Conservation (phyloP, 768 basidiomycete genomes). For the Boletus rex-veris region DNA sequence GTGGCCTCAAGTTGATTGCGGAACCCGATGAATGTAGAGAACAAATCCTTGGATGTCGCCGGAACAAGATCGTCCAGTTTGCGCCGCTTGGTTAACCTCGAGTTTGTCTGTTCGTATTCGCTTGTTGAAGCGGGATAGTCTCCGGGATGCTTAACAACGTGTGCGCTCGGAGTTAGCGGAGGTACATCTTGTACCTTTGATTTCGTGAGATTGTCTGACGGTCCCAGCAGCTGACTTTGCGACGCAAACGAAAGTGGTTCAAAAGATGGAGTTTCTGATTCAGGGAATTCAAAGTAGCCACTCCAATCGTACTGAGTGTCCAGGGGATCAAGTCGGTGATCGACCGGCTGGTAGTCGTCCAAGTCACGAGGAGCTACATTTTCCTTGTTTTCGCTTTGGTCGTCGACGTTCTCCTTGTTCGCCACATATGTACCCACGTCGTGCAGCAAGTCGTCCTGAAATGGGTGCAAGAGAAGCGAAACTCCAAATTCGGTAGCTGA, state of each 20-base stretch:
- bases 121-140: not conserved
- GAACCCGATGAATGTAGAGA: conserved; percentile 24
- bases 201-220: conserved; percentile 1
- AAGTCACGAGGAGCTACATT: conserved; percentile 9
- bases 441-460: conserved; percentile 6
- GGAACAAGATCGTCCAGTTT: conserved; percentile 25
- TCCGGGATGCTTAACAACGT: not conserved
- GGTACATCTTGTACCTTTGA: conserved; percentile 1
- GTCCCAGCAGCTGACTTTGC: conserved; percentile 11
- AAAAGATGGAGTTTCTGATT: conserved; percentile 17
- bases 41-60: conserved; percentile 24
- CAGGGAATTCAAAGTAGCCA: conserved; percentile 21
- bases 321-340: not conserved
- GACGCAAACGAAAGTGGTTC: conserved; percentile 26
- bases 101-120: not conserved
- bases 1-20: conserved; percentile 16
- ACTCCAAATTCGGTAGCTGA: conserved; percentile 4
- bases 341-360: not conserved
- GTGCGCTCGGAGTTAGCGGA: conserved; percentile 4
- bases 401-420: conserved; percentile 15
- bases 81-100: conserved; percentile 19
- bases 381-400: conserved; percentile 16
- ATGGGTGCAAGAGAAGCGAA: not conserved
- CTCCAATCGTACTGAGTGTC: conserved; percentile 20
- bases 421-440: not conserved